These are phyloP conservation scores for Tricholoma sp. DNA, from an alignment of 768 basidiomycete genomes.

Conservation along the genomic window DNA sequence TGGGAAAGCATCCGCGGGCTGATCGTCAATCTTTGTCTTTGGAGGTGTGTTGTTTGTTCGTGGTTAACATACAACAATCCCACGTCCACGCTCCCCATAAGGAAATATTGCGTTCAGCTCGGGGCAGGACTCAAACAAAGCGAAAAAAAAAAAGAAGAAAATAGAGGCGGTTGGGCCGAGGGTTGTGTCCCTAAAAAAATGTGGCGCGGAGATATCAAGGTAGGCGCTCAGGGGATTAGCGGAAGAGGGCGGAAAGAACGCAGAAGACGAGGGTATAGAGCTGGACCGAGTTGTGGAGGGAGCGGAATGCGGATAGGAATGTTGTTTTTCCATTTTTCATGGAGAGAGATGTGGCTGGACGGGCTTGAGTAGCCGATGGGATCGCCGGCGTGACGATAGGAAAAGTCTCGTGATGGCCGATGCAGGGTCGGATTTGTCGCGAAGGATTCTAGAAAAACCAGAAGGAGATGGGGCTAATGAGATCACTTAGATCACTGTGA, in stretches of 20 bases:
- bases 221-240: constrained; percentile 3
- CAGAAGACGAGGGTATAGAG: neutral
- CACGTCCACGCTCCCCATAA: constrained; percentile 16
- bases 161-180: neutral
- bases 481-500: constrained; percentile 23
- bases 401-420: constrained; percentile 4
- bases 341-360: constrained; percentile 7
- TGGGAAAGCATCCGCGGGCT: constrained; percentile 6
- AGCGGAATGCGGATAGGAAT: constrained; percentile 8
- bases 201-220: neutral
- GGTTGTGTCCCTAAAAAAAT: neutral
- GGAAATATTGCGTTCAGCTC: constrained; percentile 13
- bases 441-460: constrained; percentile 25
- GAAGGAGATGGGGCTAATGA: constrained; percentile 20
- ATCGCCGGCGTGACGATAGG: constrained; percentile 3
- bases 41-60: constrained; percentile 4
- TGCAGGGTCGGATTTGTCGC: constrained; percentile 13
- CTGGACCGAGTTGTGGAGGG: constrained; percentile 8
- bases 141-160: neutral
- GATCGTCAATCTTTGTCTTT: constrained; percentile 14
- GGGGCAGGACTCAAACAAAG: constrained; percentile 3
- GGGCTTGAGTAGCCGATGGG: constrained; percentile 15
- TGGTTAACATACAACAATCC: constrained; percentile 8
- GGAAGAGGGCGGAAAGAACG: constrained; percentile 18
- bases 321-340: constrained; percentile 4